Base-by-base conservation (phyloP, 495 filamentous ascomycete genomes). In the Bombardia bombarda region DNA sequence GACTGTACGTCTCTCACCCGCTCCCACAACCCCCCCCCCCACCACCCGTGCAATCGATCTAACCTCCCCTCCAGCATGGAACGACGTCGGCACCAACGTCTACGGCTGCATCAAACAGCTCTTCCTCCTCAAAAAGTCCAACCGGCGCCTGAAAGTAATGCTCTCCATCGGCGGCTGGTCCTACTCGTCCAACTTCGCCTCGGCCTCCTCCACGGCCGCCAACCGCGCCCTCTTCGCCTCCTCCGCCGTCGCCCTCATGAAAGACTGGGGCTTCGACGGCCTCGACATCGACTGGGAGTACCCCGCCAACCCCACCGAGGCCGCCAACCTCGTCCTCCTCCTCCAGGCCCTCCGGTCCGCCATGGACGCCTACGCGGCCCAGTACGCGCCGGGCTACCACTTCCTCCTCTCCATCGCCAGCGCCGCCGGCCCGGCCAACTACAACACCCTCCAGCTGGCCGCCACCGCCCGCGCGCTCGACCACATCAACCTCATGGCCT, bases 151-250 rank as follows among this genome's bases (percentile, higher is more conserved):
- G n/a, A 95, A 96, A 63, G 73, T 86, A 4, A 67, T 94, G 12
- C 78, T 96, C 6, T 86, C 80, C 32, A 90, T 97, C 49, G 90
- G 90, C 41, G 92, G 90, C 18, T 93, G 85, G 84, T 90, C 85
- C 0, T 94, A 88, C 58, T 87, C 84, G 2, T 55, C 74, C 54
- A 86, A 87, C 60, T 93, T 97, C 53, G 68, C 84, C 1, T 66
- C 70, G 5, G 82, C 84, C 0, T 73, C 82, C n/a, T 72, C 69
- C 18, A 80, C 77, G 4, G 62, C 68, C 1, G 53, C 59, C 4
- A 74, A 66, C 16, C 72, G 75, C 30, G 56, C 66, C n/a, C 73
- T 37, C 1, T 92, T 93, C 65, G 88, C 85, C 21, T 50, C 64
- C 2, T 72, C 72, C 10, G 74, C 87, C 3, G 75, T 88, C 10